A percentile compares a stretch with the other conserved stretches of the same genome.
phyloP scores from a whole-genome alignment of 139 green algal genomes.

The Closterium sp. region DNA sequence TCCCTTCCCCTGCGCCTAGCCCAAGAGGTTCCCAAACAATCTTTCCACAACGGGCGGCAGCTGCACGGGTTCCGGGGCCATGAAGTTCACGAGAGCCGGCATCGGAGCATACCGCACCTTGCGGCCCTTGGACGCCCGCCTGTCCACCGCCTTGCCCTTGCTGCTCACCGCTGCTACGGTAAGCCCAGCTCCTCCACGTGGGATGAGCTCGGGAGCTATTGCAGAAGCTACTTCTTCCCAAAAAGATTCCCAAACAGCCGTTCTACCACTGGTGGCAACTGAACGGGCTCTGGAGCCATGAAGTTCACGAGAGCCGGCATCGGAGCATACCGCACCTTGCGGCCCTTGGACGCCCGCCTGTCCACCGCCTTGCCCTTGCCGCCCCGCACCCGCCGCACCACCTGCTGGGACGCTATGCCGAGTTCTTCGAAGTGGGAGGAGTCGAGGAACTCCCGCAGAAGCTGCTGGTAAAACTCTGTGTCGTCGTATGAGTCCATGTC shows the following conservation, averaged over 20 bases:
- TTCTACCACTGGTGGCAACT: slow-evolving; percentile 9
- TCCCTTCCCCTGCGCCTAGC: not conserved
- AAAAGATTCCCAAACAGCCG: slow-evolving; percentile 22
- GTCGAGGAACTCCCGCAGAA: slow-evolving; percentile 89
- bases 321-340: slow-evolving; percentile 83
- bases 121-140: slow-evolving; percentile 82
- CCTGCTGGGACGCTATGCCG: not conserved
- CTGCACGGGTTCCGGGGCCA: not conserved
- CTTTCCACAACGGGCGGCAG: slow-evolving; percentile 16
- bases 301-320: no score
- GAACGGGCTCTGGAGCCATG: not conserved
- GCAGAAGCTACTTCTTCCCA: not conserved
- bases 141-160: slow-evolving; percentile 80
- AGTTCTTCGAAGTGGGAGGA: slow-evolving; percentile 17
- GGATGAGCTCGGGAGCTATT: slow-evolving; percentile 58
- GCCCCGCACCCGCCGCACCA: slow-evolving; percentile 25
- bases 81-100: no score
- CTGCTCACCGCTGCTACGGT: slow-evolving; percentile 54
- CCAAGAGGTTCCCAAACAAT: slow-evolving; percentile 23
- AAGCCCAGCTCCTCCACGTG: not conserved
- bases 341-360: slow-evolving; percentile 80
- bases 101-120: slow-evolving; percentile 80
- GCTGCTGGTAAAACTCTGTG: slow-evolving; percentile 84
- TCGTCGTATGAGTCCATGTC: slow-evolving; percentile 86
- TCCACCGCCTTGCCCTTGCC: slow-evolving; percentile 86